These are phyloP conservation scores for Marasmius tenuissimus DNA, from an alignment of 1,284 basidiomycete species.

Conservation along the genomic window DNA sequence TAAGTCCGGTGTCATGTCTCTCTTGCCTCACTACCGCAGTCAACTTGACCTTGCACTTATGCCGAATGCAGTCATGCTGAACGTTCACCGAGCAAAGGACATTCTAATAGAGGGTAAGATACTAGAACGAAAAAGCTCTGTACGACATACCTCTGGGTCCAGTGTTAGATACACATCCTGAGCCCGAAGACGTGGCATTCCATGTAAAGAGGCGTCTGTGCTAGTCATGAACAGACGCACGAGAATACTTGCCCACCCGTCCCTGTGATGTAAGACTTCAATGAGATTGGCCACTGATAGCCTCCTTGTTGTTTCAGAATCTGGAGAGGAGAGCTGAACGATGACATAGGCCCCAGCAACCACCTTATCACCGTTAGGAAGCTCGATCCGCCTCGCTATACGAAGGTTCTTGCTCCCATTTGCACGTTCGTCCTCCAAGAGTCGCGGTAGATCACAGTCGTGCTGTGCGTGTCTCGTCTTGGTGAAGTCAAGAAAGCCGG, in stretches of 20 bases:
- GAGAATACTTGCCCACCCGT: neutral
- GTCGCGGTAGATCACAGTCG: neutral
- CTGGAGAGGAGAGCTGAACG: neutral
- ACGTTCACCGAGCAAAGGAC: slow-evolving; percentile 3
- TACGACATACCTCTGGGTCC: neutral
- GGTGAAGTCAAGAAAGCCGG: neutral
- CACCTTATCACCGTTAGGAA: slow-evolving; percentile 1
- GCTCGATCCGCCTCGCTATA: neutral
- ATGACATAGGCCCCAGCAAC: neutral
- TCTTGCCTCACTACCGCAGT: neutral
- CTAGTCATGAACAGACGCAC: neutral
- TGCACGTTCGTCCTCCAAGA: neutral
- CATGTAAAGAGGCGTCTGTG: neutral
- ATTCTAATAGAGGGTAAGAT: neutral
- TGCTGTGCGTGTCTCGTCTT: neutral
- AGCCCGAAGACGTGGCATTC: neutral
- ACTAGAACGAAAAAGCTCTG: too few species aligned
- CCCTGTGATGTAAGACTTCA: neutral
- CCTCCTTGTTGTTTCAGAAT: neutral
- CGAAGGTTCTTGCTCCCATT: neutral
- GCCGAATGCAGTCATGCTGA: slow-evolving; percentile 4
- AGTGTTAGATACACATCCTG: neutral
- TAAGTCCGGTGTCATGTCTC: neutral
- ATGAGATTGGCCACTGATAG: neutral
- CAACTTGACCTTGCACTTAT: neutral